Conservation (phyloP, 2,329 filamentous ascomycete genomes). For the Neonectria hederae region DNA sequence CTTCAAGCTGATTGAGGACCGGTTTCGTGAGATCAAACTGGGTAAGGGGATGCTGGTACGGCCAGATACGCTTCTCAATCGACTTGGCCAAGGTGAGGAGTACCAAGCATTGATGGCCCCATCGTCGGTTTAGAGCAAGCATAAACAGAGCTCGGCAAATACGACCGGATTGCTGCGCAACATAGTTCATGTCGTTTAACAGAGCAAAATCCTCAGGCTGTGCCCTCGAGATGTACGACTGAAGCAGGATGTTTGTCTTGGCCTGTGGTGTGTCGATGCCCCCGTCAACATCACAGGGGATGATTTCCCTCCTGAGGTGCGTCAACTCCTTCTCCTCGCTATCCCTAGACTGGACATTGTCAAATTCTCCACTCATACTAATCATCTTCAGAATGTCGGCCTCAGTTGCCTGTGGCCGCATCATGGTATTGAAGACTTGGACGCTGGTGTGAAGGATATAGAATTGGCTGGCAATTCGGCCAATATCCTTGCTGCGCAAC, state of each 20-base stretch:
- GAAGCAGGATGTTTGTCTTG: conserved; percentile 95
- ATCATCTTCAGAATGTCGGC: conserved; percentile 96
- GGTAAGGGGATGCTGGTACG: conserved; percentile 91
- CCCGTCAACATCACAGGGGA: conserved; percentile 83
- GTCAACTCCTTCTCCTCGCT: conserved; percentile 89
- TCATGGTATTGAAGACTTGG: conserved; percentile 95
- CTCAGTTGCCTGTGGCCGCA: conserved; percentile 85
- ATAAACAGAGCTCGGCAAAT: conserved; percentile 97
- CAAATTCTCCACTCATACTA: conserved; percentile 96
- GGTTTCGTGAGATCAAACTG: conserved; percentile 92
- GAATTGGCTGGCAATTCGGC: conserved; percentile 95
- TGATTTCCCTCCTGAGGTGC: conserved; percentile 73
- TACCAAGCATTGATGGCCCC: conserved; percentile 95
- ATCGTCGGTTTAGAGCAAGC: conserved; percentile 93
- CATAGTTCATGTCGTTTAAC: conserved; percentile 90
- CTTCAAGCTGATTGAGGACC: conserved; percentile 83
- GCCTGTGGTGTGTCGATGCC: conserved; percentile 76
- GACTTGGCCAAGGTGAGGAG: conserved; percentile 93
- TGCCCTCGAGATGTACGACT: conserved; percentile 90
- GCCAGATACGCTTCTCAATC: conserved; percentile 95
- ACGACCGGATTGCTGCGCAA: conserved; percentile 93
- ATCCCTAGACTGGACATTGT: conserved; percentile 94
- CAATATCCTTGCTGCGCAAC: conserved; percentile 91
- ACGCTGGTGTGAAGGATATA: conserved; percentile 95
- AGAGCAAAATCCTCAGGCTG: conserved; percentile 94